A percentile compares a stretch with the other conserved stretches of the same genome.
phyloP scores from a whole-genome alignment of 345 rosid species.

The Nephelium lappaceum region DNA sequence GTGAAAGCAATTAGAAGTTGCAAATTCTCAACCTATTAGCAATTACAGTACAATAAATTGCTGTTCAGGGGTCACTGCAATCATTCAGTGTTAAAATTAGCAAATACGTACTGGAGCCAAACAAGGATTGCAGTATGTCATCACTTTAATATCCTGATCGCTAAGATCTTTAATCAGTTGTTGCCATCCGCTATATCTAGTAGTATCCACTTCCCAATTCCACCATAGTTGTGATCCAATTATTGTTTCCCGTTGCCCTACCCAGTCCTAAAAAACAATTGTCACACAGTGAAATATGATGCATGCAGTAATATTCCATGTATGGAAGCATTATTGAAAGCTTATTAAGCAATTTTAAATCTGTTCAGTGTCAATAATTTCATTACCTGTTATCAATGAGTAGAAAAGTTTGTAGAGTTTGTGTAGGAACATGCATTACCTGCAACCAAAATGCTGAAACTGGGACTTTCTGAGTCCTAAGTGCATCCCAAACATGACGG shows the following conservation, averaged over 20 bases:
- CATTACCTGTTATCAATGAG: not conserved
- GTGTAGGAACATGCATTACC: constrained; percentile 36
- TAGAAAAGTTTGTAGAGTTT: not conserved
- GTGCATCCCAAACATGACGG: constrained; percentile 46
- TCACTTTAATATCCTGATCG: constrained; percentile 52
- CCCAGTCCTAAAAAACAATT: constrained; percentile 61
- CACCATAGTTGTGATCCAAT: constrained; percentile 79
- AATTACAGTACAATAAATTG: constrained; percentile 7
- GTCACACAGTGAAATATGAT: constrained; percentile 9
- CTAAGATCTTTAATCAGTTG: constrained; percentile 52
- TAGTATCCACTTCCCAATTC: constrained; percentile 75
- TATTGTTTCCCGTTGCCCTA: constrained; percentile 64
- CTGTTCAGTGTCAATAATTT: not conserved
- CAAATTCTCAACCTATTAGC: constrained; percentile 8
- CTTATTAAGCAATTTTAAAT: not conserved
- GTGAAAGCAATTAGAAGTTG: constrained; percentile 19
- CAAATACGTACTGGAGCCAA: constrained; percentile 59
- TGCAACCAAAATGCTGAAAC: constrained; percentile 80
- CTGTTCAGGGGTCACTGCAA: not conserved
- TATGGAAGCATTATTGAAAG: not conserved
- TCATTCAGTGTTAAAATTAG: constrained; percentile 1
- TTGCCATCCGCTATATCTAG: constrained; percentile 59
- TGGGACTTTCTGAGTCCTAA: constrained; percentile 52
- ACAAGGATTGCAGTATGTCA: constrained; percentile 86
- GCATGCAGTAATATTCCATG: not conserved